Evolutionary conservation across 2,329 filamentous ascomycete species (phyloP), one percentile per base, ranked within the genome.

Genomic region (Aspergillus sp.): DNA sequence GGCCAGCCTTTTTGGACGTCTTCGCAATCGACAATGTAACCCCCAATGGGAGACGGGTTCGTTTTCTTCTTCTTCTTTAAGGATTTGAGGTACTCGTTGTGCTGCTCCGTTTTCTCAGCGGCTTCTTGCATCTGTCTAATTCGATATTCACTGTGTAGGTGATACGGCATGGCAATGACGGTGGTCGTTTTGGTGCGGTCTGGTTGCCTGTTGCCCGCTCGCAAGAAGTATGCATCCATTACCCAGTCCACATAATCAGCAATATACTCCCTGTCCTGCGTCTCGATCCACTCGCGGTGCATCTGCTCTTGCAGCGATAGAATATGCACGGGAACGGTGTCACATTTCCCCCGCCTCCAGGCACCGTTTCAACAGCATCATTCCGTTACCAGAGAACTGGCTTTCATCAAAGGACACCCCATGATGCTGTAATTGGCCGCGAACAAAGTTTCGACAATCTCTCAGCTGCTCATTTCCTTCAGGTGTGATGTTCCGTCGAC

Each of bases 381-480:
- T 62, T 22, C 63, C 59, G 11, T 59, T 50, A 19, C 63, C 59
- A 17, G 58, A 40, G 41, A 59, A 55, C 13, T 62, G 24, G 3
- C 22, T 3, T 39, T 59, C 51, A 11, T 63, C 48, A 20, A 64
- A 54, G 1, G 39, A 5, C 17, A 65, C 54, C 2, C 51, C 63
- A 34, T 65, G 61, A 53, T 64, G 63, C 47, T 64, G 59, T 37
- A 62, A 30, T 42, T 65, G 61, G 22, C 33, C 40, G 56, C 46
- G 51, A 19, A 58, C 51, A 27, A 58, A 55, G n/a, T 50, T 24
- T 17, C n/a, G 11, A 30, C 7, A 2, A 13, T 41, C 34, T 12
- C 46, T 27, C 20, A 54, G 15, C 17, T 20, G 12, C 11, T 42
- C 33, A 24, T 41, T 27, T 15, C 13, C 51, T 41, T 57, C 55